A percentile compares a stretch with the other conserved stretches of the same genome.
Evolutionary conservation across 1,284 basidiomycete species (phyloP).

Genomic region (Sparassis latifolia): DNA sequence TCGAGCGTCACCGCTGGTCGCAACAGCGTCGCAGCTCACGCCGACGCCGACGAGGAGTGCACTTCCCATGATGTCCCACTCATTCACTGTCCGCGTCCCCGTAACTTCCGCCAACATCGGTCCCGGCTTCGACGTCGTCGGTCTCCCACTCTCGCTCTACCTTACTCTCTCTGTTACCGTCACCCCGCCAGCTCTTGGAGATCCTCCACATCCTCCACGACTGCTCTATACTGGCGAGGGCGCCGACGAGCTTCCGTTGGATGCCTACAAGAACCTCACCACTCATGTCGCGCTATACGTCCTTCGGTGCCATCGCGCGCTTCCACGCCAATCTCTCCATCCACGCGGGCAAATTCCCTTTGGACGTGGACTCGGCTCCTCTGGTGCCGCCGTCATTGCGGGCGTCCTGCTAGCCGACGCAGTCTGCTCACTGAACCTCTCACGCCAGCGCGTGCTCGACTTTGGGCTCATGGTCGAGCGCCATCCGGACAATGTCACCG

Average conservation of each 20-base stretch:
- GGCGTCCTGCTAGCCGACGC: constrained; percentile 88
- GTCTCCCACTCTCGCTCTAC: constrained; percentile 88
- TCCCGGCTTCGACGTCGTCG: constrained; percentile 98
- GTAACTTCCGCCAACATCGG: constrained; percentile 98
- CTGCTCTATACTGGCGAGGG: constrained; percentile 88
- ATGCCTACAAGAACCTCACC: constrained; percentile 95
- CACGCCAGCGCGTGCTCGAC: constrained; percentile 78
- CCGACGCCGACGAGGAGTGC: too few species aligned
- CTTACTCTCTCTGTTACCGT: constrained; percentile 72
- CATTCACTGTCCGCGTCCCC: constrained; percentile 77
- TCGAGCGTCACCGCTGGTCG: too few species aligned
- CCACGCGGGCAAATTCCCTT: constrained; percentile 95
- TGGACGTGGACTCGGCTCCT: constrained; percentile 94
- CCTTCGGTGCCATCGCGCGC: constrained; percentile 86
- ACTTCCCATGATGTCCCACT: constrained; percentile 3
- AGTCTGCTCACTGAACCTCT: constrained; percentile 70
- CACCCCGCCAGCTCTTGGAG: constrained; percentile 21
- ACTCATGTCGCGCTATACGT: constrained; percentile 99
- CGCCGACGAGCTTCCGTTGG: constrained; percentile 84
- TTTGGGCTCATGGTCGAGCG: constrained; percentile 99
- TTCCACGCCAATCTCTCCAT: constrained; percentile 66
- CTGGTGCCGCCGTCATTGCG: constrained; percentile 96
- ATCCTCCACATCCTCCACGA: constrained; percentile 43
- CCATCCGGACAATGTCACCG: constrained; percentile 99
- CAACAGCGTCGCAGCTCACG: too few species aligned